Evolutionary conservation across 2,329 filamentous ascomycete species (phyloP), one percentile per base, ranked within the genome.

Genomic region (Pyrenochaeta sp.): DNA sequence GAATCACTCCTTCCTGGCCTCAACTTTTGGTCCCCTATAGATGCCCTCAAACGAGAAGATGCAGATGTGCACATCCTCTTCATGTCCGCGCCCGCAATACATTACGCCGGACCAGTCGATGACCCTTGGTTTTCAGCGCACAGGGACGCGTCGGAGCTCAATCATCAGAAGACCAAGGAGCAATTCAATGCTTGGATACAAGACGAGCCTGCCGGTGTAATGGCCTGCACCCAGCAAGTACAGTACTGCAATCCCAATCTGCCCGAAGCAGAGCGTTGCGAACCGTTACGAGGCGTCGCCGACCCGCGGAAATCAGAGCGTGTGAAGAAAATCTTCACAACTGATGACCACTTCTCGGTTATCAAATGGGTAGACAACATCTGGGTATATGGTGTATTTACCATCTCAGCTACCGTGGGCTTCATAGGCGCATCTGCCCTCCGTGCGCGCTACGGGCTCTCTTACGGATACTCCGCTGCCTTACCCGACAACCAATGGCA

Each of bases 401-500:
- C 36, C 19, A 52, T 62, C 8, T 49, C 47, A 5, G 45, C 34
- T 1, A 58, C 60, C 15, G 47, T 59, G 12, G 54, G 52, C 2
- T 59, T 54, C 45, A 42, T 55, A 12, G 65, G 65, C 15, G 55
- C 46, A 1, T 54, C 59, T 5, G 48, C 54, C 13, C 58, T 70
- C 6, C 46, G 47, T 8, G 58, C 67, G 25, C 56, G 58, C 9
- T 52, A 63, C 39, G 48, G 49, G 2, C 45, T 70, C 28, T 58
- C 53, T 2, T 44, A 51, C 7, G 54, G 57, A 15, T 51, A 55
- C 8, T 67, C 72, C n/a, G 49, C 34, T 6, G 50, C 56, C 3
- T 49, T 77, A 2, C 72, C 74, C 0, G 47, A 60, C 22, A 72
- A 73, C 30, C 77, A 79, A 56, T 79, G 78, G 76, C 66, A 75